Conservation (phyloP, 306 rosid genomes). For the Lathyrus sativus region DNA sequence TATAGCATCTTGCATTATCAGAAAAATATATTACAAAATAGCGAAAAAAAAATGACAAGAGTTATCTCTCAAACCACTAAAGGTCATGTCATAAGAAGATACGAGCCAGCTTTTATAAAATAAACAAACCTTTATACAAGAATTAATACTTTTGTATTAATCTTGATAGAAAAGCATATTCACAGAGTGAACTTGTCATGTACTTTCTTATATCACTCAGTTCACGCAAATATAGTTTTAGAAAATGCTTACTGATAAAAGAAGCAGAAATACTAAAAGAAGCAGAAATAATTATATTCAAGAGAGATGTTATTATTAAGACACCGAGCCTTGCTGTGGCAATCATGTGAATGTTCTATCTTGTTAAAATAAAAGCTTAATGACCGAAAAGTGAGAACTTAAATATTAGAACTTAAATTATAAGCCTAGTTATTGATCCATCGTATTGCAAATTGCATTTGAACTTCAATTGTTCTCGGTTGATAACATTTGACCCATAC, state of each 20-base stretch:
- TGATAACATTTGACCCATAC: conserved; percentile 18
- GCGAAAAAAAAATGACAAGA: conserved; percentile 2
- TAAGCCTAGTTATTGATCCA: conserved; percentile 2
- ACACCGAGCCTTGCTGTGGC: not conserved
- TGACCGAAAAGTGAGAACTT: conserved; percentile 8
- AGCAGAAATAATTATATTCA: conserved; percentile 8
- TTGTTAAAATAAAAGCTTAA: conserved; percentile 10
- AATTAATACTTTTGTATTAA: conserved; percentile 1
- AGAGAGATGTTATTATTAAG: not conserved
- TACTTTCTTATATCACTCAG: conserved; percentile 20
- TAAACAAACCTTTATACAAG: conserved; percentile 10
- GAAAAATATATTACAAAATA: conserved; percentile 21
- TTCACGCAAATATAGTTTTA: conserved; percentile 6
- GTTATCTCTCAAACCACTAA: conserved; percentile 12
- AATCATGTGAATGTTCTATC: not conserved
- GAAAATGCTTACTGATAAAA: conserved; percentile 7
- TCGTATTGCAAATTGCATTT: conserved; percentile 27
- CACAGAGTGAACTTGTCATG: not conserved
- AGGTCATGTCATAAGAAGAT: conserved; percentile 8
- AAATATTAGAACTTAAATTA: conserved; percentile 9
- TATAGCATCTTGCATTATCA: conserved; percentile 23
- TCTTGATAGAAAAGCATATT: conserved; percentile 12
- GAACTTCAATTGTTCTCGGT: not conserved
- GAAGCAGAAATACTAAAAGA: conserved; percentile 4
- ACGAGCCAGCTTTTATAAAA: not conserved